These are phyloP conservation scores for Fusarium duplospermum DNA, from an alignment of 2,329 filamentous ascomycete species.

Conservation along the genomic window DNA sequence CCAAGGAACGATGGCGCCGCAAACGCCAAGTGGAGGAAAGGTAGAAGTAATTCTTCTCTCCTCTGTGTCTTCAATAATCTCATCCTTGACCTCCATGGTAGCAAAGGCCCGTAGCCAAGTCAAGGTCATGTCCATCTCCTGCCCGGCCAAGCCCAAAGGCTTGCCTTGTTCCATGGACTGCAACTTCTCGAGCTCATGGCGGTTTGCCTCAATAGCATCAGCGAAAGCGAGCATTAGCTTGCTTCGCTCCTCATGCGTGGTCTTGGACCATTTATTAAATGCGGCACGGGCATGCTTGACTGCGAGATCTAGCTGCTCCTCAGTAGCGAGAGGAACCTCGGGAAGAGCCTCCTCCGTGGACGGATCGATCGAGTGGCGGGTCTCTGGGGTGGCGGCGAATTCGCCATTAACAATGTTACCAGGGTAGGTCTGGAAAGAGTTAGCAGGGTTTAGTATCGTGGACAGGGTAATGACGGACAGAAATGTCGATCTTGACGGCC, in stretches of 20 bases:
- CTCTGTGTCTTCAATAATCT: constrained; percentile 28
- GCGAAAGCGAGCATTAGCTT: constrained; percentile 41
- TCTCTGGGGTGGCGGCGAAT: constrained; percentile 29
- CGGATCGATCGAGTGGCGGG: constrained; percentile 42
- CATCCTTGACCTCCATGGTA: constrained; percentile 20
- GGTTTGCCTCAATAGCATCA: constrained; percentile 42
- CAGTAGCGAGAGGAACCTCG: constrained; percentile 44
- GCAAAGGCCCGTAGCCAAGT: neutral
- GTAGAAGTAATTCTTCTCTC: constrained; percentile 5
- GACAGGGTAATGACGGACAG: neutral
- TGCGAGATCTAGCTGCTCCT: constrained; percentile 46
- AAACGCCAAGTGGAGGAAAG: constrained; percentile 26
- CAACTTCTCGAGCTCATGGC: constrained; percentile 36
- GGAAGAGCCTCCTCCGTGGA: constrained; percentile 48
- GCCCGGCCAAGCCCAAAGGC: constrained; percentile 26
- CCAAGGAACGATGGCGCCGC: constrained; percentile 39
- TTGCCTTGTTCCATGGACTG: constrained; percentile 43
- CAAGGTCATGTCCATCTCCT: constrained; percentile 11
- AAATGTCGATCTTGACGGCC: neutral
- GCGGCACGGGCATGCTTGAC: constrained; percentile 44
- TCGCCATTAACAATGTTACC: constrained; percentile 50
- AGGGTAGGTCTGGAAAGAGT: constrained; percentile 7
- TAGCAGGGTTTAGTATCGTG: neutral
- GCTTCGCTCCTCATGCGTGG: constrained; percentile 41
- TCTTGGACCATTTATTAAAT: constrained; percentile 46